phyloP scores from a whole-genome alignment of 2,329 filamentous ascomycete species.

The Phaeosphaeriaceae sp. region DNA sequence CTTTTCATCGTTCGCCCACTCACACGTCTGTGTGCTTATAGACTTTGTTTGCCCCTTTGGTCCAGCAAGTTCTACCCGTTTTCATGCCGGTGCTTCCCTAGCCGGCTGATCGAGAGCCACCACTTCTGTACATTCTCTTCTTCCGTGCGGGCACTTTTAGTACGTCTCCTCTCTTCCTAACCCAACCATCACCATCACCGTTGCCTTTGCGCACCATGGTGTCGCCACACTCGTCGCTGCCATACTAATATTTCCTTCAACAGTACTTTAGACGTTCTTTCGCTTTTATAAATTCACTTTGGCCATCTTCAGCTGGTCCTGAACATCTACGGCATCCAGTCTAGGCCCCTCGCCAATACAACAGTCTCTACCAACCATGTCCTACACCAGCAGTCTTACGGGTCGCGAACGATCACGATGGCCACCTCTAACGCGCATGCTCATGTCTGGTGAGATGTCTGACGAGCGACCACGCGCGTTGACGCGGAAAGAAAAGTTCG shows the following conservation, averaged over 20 bases:
- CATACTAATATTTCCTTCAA: slow-evolving; percentile 1
- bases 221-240: slow-evolving; percentile 2
- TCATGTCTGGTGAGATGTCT: slow-evolving; percentile 83
- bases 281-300: slow-evolving; percentile 25
- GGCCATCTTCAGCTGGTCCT: slow-evolving; percentile 52
- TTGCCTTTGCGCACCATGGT: slow-evolving; percentile 12
- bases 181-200: slow-evolving; percentile 5
- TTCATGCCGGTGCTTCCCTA: slow-evolving; percentile 51
- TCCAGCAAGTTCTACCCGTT: slow-evolving; percentile 38
- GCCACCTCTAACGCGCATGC: slow-evolving; percentile 82
- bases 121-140: slow-evolving; percentile 40
- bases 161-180: slow-evolving; percentile 29
- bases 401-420: slow-evolving; percentile 76
- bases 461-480: slow-evolving; percentile 75
- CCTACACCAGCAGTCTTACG: slow-evolving; percentile 44
- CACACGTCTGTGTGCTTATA: slow-evolving; percentile 44
- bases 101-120: slow-evolving; percentile 39
- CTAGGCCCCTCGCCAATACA: slow-evolving; percentile 20
- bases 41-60: slow-evolving; percentile 47
- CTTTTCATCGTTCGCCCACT: slow-evolving; percentile 27
- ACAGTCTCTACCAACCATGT: slow-evolving; percentile 35
- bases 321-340: slow-evolving; percentile 42
- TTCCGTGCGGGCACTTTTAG: slow-evolving; percentile 50
- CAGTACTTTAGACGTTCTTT: slow-evolving; percentile 39
- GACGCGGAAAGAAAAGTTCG: slow-evolving; percentile 74